Evolutionary conservation across 371 early-diverging fungal genomes (phyloP), one percentile per base, ranked within the genome.

Genomic region (Apophysomyces sp.): DNA sequence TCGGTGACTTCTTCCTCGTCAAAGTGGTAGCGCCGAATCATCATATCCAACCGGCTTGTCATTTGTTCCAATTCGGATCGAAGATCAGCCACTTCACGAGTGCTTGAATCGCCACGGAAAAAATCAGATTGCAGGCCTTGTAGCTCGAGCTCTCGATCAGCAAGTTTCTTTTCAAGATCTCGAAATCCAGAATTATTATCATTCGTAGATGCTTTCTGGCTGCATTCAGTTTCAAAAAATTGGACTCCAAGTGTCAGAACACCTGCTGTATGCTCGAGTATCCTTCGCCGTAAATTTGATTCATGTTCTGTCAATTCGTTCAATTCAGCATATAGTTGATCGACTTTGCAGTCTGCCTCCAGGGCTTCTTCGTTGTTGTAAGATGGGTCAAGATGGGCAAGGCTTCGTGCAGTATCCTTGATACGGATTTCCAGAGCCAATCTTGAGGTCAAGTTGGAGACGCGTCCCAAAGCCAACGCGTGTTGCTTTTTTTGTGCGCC

Each of bases 261-360:
- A 12, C 85, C 89, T 0, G 88, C 87, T 11, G 87, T 85, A 60
- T 93, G 94, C 57, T 89, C 85, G 24, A 92, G 61, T 18, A 92
- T 78, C 15, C 73, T 77, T 13, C 87, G 75, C 54, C 90, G 90
- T 4, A 84, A 72, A n/a, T 88, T 84, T 15, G 87, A 74, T 21
- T 87, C 82, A 32, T 84, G 73, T 32, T 81, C 77, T 5, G 84
- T 77, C 29, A 85, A 58, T 32, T 84, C 82, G 77, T 86, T 86
- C 12, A 91, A 66, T 29, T 88, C 86, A n/a, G 81, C 77, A 1
- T 88, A 80, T 9, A 93, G 81, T 28, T 84, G 83, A 53, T 89
- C 87, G 52, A 90, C 86, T 65, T 87, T 88, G 8, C 76, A 72
- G 34, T 86, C 85, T 11, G 89, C 85, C 2, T 80, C 74, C 41